Conservation (phyloP, 1,284 basidiomycete species). For the Malassezia japonica region DNA sequence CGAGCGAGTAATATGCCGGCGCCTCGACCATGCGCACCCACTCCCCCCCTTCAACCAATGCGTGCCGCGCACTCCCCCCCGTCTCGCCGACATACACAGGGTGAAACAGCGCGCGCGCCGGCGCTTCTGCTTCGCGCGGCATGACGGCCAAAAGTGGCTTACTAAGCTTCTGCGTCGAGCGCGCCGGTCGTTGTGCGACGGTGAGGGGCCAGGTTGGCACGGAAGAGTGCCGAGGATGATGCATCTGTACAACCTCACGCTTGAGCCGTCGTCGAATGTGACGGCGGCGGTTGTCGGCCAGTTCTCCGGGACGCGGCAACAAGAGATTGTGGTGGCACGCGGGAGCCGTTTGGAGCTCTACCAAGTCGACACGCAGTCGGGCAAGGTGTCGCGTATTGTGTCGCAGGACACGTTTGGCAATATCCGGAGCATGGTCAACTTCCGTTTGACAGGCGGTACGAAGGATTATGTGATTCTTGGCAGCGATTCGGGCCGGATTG, state of each 20-base stretch:
- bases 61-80: no score
- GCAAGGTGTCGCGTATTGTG: conserved; percentile 27
- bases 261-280: conserved; percentile 35
- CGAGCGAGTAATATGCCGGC: conserved; percentile 21
- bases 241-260: conserved; percentile 45
- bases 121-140: not conserved
- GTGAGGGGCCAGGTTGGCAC: no score
- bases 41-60: not conserved
- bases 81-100: not conserved
- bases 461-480: conserved; percentile 45
- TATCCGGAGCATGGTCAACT: conserved; percentile 38
- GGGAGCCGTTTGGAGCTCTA: conserved; percentile 36
- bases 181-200: not conserved
- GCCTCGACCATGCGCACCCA: conserved; percentile 20
- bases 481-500: conserved; percentile 44
- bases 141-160: not conserved
- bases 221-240: conserved; percentile 15
- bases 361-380: conserved; percentile 34
- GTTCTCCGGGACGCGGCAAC: conserved; percentile 41
- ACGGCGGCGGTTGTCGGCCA: conserved; percentile 41
- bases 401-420: conserved; percentile 40
- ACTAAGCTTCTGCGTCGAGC: conserved; percentile 1
- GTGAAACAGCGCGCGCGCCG: not conserved
- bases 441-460: conserved; percentile 37
- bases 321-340: conserved; percentile 43